These are phyloP conservation scores for Moringa oleifera DNA, from an alignment of 345 rosid genomes.

Conservation along the genomic window DNA sequence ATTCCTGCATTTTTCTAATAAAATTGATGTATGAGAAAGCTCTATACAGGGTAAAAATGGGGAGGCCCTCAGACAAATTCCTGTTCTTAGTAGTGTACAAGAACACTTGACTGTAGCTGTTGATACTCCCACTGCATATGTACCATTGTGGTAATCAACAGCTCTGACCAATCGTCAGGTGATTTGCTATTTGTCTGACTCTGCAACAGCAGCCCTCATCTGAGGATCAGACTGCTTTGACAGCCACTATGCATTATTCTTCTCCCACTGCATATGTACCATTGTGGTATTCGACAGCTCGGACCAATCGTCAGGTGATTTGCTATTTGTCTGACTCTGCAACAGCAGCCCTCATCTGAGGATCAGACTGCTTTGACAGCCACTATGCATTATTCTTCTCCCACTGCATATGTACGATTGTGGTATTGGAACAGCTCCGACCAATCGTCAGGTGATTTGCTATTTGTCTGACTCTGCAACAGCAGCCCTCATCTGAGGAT, in stretches of 20 bases:
- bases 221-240: conserved; percentile 4
- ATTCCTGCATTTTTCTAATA: no score
- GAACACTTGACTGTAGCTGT: no score
- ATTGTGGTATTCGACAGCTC: background rate
- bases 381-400: conserved; percentile 10
- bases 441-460: background rate
- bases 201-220: background rate
- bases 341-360: conserved; percentile 1
- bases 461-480: background rate
- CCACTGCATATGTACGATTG: conserved; percentile 11
- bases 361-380: conserved; percentile 1
- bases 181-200: background rate
- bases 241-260: conserved; percentile 3
- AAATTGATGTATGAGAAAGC: no score
- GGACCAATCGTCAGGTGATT: background rate
- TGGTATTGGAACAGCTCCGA: background rate
- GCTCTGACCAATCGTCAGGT: background rate
- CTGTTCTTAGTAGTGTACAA: no score
- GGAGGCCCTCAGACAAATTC: no score
- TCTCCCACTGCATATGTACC: conserved; percentile 11
- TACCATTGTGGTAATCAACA: conserved; percentile 4
- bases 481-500: background rate
- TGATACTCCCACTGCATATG: conserved; percentile 6
- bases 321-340: background rate
- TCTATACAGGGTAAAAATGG: no score